Evolutionary conservation across 2,329 filamentous ascomycete species (phyloP), one percentile per base, ranked within the genome.

Genomic region (Fusarium buxicola): DNA sequence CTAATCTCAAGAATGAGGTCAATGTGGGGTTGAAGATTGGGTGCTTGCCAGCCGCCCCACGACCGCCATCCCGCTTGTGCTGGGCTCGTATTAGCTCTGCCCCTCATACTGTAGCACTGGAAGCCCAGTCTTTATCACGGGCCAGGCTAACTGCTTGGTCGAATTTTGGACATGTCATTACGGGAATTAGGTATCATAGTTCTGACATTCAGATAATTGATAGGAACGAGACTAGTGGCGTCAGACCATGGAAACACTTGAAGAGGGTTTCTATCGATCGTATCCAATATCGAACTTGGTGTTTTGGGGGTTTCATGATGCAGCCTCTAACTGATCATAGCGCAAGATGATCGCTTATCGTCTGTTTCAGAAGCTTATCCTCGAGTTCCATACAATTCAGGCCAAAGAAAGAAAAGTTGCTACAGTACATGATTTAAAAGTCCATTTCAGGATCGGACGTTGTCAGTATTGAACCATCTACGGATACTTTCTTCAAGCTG

Each of bases 11-110:
- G 52, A 62, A 64, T 54, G 59, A 70, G 69, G 63, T 65, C 59
- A 65, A 70, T 69, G 69, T 70, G 67, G 69, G 68, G 68, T 66
- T 53, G 38, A 47, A 58, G 44, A 57, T 53, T 61, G 54, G 48
- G 55, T 64, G 57, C 58, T 63, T 54, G 62, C 50, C 49, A 64
- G 13, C 15, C 21, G 63, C 68, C 66, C 68, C 68, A 62, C 58
- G 53, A 51, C 40, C 53, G 41, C 46, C 47, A 51, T 68, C 53
- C 54, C 58, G 49, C 47, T 28, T 57, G 52, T 41, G 40, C 51
- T 54, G 52, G 51, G 56, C 30, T 49, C 51, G n/a, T n/a, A n/a
- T 39, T 50, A 60, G 57, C 50, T 66, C 40, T 53, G 51, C 63
- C 63, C 58, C 59, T 66, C 63, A 57, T 63, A 50, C n/a, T n/a